Conservation (phyloP, 225 moss, liverwort and hornwort genomes). For the Pleurozium schreberi region DNA sequence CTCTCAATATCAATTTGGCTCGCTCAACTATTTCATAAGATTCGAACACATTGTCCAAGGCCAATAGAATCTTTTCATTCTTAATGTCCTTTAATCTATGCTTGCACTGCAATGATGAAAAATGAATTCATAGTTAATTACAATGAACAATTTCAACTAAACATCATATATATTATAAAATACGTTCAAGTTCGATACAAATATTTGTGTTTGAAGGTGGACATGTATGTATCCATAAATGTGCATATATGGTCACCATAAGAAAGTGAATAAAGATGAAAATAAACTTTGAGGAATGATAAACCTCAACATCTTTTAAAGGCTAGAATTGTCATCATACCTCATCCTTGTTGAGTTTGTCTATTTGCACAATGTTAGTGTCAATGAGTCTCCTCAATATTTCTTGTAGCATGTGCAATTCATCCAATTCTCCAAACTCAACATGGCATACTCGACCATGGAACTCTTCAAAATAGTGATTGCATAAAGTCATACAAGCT, state of each 20-base stretch:
- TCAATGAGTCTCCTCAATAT: neutral
- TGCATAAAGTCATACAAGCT: neutral
- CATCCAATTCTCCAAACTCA: neutral
- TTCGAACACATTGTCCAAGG: neutral
- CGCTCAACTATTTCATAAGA: neutral
- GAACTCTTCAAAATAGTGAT: neutral
- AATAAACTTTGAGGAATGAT: neutral
- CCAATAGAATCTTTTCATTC: neutral
- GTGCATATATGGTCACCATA: too few relatives aligned
- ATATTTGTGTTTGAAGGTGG: rapidly evolving
- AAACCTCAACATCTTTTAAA: too few relatives aligned
- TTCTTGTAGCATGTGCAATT: neutral
- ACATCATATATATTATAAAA: neutral
- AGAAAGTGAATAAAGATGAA: neutral
- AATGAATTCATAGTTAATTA: neutral
- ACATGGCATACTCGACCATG: neutral
- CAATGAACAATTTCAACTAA: neutral
- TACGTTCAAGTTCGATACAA: too few relatives aligned
- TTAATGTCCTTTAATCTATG: neutral
- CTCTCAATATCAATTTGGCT: neutral
- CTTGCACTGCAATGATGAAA: neutral
- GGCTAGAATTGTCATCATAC: neutral
- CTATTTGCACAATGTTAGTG: neutral
- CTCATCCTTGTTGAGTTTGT: neutral
- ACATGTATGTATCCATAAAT: neutral